Conservation (phyloP, 1,284 basidiomycete species). For the Pseudozyma pruni region DNA sequence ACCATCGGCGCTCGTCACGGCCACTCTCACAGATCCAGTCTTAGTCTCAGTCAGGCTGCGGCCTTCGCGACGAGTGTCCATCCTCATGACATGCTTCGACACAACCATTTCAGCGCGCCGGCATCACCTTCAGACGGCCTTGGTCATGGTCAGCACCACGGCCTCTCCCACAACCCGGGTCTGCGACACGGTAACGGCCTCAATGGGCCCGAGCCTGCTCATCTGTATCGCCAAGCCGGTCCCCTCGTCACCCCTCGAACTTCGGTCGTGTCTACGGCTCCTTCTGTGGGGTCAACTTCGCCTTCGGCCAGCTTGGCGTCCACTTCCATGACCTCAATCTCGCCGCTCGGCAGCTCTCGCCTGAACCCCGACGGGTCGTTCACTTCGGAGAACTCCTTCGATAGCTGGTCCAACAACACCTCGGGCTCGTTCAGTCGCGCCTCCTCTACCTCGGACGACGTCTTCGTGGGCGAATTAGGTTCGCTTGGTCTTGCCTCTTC, state of each 20-base stretch:
- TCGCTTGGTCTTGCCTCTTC: slow-evolving; percentile 24
- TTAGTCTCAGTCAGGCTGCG: slow-evolving; percentile 44
- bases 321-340: slow-evolving; percentile 49
- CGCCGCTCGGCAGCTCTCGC: slow-evolving; percentile 37
- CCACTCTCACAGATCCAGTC: slow-evolving; percentile 35
- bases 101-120: slow-evolving; percentile 35
- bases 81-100: slow-evolving; percentile 10
- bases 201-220: slow-evolving; percentile 12
- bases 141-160: slow-evolving; percentile 4
- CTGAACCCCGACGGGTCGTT: slow-evolving; percentile 44
- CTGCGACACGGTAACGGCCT: slow-evolving; percentile 17
- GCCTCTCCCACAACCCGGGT: slow-evolving; percentile 9
- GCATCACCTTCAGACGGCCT: slow-evolving; percentile 38
- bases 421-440: slow-evolving; percentile 43
- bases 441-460: slow-evolving; percentile 40
- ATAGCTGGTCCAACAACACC: slow-evolving; percentile 42
- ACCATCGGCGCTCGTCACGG: slow-evolving; percentile 14
- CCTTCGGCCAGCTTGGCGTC: slow-evolving; percentile 45
- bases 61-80: slow-evolving; percentile 26
- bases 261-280: slow-evolving; percentile 14
- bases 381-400: slow-evolving; percentile 45
- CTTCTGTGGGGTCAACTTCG: slow-evolving; percentile 32
- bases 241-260: not conserved
- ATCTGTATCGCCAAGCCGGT: slow-evolving; percentile 13
- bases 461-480: slow-evolving; percentile 21